These are phyloP conservation scores for Coemansia umbellata DNA, from an alignment of 192 early-diverging fungal genomes.

Conservation along the genomic window DNA sequence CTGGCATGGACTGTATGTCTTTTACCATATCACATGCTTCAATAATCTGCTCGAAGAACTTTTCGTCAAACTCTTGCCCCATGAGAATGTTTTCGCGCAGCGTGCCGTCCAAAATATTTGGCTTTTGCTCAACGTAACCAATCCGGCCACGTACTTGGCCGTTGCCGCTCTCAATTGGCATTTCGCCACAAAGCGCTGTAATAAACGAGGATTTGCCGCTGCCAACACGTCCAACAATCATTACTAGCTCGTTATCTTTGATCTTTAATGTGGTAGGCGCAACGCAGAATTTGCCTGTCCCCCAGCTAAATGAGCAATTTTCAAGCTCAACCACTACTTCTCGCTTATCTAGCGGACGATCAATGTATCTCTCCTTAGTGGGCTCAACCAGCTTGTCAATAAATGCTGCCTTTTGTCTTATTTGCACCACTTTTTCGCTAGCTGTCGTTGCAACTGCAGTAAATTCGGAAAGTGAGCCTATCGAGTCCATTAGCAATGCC, in stretches of 20 bases:
- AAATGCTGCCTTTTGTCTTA: background rate
- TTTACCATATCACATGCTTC: conserved; percentile 23
- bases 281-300: conserved; percentile 46
- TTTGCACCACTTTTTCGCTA: background rate
- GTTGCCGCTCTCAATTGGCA: conserved; percentile 64
- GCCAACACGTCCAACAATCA: conserved; percentile 82
- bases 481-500: conserved; percentile 13
- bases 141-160: conserved; percentile 63
- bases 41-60: conserved; percentile 15
- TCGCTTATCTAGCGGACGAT: background rate
- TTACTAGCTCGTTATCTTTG: conserved; percentile 65
- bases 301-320: conserved; percentile 27
- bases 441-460: background rate
- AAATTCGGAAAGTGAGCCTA: conserved; percentile 16
- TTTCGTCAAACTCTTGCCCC: conserved; percentile 28
- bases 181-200: conserved; percentile 73
- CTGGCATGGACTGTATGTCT: conserved; percentile 19
- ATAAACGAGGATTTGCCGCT: conserved; percentile 69
- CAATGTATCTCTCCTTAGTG: background rate
- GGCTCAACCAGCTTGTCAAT: conserved; percentile 4
- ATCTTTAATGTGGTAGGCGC: conserved; percentile 57
- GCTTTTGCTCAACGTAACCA: conserved; percentile 43
- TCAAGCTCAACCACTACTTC: conserved; percentile 7
- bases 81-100: conserved; percentile 50
- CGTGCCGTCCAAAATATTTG: conserved; percentile 37